Conservation (phyloP, 305 asterid species). For the Fraxinus dipetala region DNA sequence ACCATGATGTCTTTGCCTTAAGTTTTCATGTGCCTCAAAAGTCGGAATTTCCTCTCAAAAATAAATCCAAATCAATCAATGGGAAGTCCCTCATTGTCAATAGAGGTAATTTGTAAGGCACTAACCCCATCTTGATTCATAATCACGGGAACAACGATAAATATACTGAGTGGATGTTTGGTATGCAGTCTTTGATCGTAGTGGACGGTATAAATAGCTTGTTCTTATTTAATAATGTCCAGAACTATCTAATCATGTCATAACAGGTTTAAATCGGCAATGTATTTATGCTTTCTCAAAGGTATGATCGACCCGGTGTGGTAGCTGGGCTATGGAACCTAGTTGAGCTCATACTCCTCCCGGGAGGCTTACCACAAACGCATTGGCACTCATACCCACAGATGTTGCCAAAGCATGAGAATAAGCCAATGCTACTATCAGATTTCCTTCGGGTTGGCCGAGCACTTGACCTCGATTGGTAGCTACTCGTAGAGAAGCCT, state of each 20-base stretch:
- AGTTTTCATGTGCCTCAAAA: neutral
- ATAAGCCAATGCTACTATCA: conserved; percentile 41
- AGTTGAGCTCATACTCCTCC: conserved; percentile 18
- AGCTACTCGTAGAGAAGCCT: conserved; percentile 48
- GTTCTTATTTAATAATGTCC: neutral
- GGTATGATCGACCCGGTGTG: conserved; percentile 35
- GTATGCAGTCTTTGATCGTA: neutral
- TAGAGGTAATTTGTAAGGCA: neutral
- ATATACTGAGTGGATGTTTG: neutral
- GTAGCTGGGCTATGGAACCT: conserved; percentile 38
- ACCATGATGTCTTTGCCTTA: neutral
- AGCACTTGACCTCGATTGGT: conserved; percentile 34
- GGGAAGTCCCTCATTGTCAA: neutral
- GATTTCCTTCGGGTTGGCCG: conserved; percentile 31
- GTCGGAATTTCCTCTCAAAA: neutral
- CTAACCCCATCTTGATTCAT: neutral
- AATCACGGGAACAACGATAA: neutral
- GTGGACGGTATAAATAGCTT: neutral
- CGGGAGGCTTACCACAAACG: conserved; percentile 65
- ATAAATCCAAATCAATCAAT: neutral
- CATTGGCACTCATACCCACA: conserved; percentile 85
- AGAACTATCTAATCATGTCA: neutral
- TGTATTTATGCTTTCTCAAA: conserved; percentile 24
- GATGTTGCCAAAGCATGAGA: conserved; percentile 74
- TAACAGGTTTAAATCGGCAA: neutral